Evolutionary conservation across 768 basidiomycete genomes (phyloP).

Genomic region (Pholiota molesta): DNA sequence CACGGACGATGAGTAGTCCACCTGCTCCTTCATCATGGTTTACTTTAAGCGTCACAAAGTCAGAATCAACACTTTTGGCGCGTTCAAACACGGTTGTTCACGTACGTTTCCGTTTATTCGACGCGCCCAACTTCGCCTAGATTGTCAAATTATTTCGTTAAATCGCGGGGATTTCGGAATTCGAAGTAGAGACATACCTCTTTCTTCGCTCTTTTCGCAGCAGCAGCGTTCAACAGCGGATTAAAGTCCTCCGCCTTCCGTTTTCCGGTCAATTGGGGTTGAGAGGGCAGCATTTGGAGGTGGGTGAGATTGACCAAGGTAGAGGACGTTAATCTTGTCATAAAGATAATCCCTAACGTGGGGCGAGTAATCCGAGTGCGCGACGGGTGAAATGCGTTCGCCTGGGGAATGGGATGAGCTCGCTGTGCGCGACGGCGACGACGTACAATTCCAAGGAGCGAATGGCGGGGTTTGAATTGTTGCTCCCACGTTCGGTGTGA

Average conservation of each 20-base stretch:
- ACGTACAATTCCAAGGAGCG: conserved; percentile 19
- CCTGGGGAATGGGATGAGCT: conserved; percentile 14
- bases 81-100: conserved; percentile 21
- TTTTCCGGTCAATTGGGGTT: conserved; percentile 39
- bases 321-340: conserved; percentile 22
- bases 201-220: conserved; percentile 62
- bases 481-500: conserved; percentile 29
- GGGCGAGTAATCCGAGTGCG: not conserved
- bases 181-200: conserved; percentile 37
- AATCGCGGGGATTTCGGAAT: not conserved
- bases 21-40: conserved; percentile 67
- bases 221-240: conserved; percentile 50
- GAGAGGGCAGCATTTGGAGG: conserved; percentile 25
- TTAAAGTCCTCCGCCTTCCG: conserved; percentile 63
- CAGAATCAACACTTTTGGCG: conserved; percentile 19
- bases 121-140: conserved; percentile 43
- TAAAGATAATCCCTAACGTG: conserved; percentile 18
- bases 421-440: conserved; percentile 27
- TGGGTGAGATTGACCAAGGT: conserved; percentile 24
- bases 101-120: conserved; percentile 70
- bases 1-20: conserved; percentile 68
- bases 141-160: too few species aligned
- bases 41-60: conserved; percentile 12
- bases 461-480: conserved; percentile 28
- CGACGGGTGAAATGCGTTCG: not conserved